A percentile compares a stretch with the other conserved stretches of the same genome.
Conservation (phyloP, 495 filamentous ascomycete genomes). For the Neurospora sublineolata region DNA sequence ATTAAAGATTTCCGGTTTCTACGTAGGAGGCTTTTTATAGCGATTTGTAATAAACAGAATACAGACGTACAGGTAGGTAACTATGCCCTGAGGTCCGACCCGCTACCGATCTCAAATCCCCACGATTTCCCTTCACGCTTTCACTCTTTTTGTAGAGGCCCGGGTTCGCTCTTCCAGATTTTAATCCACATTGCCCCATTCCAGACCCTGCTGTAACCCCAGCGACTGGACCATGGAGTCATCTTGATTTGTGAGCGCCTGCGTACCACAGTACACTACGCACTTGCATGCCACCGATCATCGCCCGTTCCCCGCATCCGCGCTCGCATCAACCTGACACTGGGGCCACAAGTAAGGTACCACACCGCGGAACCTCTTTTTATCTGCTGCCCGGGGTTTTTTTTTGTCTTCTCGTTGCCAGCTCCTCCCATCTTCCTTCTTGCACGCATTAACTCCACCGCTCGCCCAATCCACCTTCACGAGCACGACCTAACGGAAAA, state of each 20-base stretch:
- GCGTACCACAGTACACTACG: not conserved
- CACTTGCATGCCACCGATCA: not conserved
- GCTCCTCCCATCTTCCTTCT: not conserved
- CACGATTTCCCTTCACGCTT: not conserved
- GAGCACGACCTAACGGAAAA: slow-evolving; percentile 8
- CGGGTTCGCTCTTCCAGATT: not conserved
- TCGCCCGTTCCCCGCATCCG: not conserved
- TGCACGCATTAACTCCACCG: not conserved
- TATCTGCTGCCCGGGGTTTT: not conserved
- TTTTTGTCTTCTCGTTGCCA: not conserved
- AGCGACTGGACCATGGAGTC: not conserved
- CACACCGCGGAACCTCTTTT: not conserved
- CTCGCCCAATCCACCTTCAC: not conserved
- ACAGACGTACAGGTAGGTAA: too few species aligned
- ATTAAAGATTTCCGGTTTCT: not conserved
- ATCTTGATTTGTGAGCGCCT: not conserved
- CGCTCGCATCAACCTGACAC: not conserved
- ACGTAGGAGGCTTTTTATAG: not conserved
- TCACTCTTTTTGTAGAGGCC: not conserved
- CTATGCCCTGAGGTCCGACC: not conserved
- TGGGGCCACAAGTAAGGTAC: not conserved
- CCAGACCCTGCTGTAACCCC: not conserved
- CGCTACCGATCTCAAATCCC: not conserved
- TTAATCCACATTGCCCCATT: not conserved
- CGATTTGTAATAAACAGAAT: not conserved